Evolutionary conservation across 257 asterid genomes (phyloP).

Genomic region (Capsicum baccatum): DNA sequence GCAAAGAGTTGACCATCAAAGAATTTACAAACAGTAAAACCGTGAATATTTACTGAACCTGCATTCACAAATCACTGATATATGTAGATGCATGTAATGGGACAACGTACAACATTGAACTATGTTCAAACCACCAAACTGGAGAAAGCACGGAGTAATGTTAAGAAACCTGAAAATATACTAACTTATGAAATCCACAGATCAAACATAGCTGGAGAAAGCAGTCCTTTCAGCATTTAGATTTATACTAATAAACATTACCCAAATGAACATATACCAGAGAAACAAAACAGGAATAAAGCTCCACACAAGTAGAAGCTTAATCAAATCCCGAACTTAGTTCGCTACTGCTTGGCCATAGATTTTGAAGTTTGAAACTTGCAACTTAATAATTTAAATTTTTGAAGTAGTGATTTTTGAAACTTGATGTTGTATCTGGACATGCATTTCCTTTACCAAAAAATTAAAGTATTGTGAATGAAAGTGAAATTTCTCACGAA

Average conservation of each 20-base stretch:
- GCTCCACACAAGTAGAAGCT: neutral
- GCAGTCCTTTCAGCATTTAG: slow-evolving; percentile 1
- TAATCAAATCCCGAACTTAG: neutral
- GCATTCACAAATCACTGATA: neutral
- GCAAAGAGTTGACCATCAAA: neutral
- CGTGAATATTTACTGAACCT: neutral
- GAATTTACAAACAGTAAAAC: neutral
- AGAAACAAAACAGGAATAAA: neutral
- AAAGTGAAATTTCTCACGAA: neutral
- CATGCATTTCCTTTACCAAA: neutral
- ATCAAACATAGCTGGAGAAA: neutral
- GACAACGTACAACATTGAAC: neutral
- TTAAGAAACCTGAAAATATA: neutral
- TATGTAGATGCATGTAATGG: neutral
- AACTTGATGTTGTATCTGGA: neutral
- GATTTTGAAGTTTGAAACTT: neutral
- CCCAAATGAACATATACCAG: neutral
- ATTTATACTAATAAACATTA: neutral
- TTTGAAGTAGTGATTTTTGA: neutral
- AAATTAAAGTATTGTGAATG: neutral
- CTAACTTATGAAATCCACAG: neutral
- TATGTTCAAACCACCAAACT: neutral
- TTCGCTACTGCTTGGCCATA: too few relatives aligned
- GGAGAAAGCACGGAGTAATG: neutral
- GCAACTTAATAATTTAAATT: neutral